Conservation (phyloP, 108 stramenopile species). For the Skeletonema marinoi region DNA sequence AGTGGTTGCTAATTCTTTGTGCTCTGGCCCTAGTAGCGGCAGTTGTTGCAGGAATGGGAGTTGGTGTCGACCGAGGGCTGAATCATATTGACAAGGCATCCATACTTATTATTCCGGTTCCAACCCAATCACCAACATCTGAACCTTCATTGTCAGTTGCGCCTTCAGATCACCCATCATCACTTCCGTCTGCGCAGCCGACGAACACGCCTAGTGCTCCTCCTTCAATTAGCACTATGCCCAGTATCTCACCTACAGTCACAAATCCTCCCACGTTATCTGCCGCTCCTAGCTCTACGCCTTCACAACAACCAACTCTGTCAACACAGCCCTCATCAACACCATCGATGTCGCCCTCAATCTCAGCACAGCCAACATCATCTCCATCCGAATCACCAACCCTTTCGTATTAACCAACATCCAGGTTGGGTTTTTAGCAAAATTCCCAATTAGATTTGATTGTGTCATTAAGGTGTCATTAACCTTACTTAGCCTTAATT, state of each 20-base stretch:
- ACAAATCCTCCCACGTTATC: not conserved
- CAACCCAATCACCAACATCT: slow-evolving; percentile 5
- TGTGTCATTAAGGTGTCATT: no score
- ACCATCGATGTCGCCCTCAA: not conserved
- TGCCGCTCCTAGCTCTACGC: not conserved
- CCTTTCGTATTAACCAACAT: no score
- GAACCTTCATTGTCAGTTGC: not conserved
- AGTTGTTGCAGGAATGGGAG: slow-evolving; percentile 1
- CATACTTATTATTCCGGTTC: not conserved
- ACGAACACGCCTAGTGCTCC: not conserved
- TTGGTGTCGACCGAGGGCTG: slow-evolving; percentile 5
- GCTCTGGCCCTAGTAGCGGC: not conserved
- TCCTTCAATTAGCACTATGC: not conserved
- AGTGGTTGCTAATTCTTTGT: not conserved
- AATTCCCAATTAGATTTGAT: no score
- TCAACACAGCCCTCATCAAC: not conserved
- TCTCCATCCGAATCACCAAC: not conserved
- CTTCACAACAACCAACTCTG: not conserved
- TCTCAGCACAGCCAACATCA: not conserved
- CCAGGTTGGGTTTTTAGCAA: no score
- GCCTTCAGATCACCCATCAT: not conserved
- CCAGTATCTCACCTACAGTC: not conserved
- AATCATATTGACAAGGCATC: not conserved
- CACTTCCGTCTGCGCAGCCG: not conserved
- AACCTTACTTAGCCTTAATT: no score